phyloP scores from a whole-genome alignment of 2,329 filamentous ascomycete species.

The Lasiodiplodia gonubiensis region DNA sequence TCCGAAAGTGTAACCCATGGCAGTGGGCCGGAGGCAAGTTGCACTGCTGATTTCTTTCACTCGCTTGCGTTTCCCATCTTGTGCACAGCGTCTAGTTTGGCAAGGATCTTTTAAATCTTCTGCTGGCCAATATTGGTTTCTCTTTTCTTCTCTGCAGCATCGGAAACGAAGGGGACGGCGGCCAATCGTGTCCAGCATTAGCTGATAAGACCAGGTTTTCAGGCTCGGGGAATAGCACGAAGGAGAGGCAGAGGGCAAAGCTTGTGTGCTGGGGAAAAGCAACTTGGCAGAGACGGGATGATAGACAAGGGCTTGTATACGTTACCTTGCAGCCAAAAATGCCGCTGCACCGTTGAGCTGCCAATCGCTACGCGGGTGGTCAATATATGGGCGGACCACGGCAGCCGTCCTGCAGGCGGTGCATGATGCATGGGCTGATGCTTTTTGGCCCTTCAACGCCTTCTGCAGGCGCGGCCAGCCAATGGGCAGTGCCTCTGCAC shows the following conservation, averaged over 20 bases:
- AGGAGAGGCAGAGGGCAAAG: constrained; percentile 2
- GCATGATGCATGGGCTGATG: neutral
- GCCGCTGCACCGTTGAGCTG: neutral
- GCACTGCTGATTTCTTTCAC: neutral
- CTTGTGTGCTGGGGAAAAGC: neutral
- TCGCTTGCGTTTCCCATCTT: neutral
- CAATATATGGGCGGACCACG: constrained; percentile 9
- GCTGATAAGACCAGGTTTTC: neutral
- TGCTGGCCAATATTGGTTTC: neutral
- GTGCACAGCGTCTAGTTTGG: neutral
- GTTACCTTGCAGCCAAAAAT: constrained; percentile 12
- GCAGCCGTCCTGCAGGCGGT: neutral
- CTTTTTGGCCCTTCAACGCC: neutral
- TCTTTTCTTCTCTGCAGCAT: neutral
- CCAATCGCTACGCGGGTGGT: constrained; percentile 1
- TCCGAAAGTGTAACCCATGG: neutral
- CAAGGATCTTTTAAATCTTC: neutral
- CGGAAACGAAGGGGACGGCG: neutral
- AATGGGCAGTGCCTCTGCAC: neutral
- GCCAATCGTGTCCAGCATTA: neutral
- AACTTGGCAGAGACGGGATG: constrained; percentile 4
- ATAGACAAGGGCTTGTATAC: neutral
- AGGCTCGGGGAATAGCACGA: neutral
- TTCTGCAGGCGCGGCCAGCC: constrained; percentile 2
- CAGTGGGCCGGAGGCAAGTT: neutral